phyloP scores from a whole-genome alignment of 164 flowering plant genomes.

The Aristolochia californica region DNA sequence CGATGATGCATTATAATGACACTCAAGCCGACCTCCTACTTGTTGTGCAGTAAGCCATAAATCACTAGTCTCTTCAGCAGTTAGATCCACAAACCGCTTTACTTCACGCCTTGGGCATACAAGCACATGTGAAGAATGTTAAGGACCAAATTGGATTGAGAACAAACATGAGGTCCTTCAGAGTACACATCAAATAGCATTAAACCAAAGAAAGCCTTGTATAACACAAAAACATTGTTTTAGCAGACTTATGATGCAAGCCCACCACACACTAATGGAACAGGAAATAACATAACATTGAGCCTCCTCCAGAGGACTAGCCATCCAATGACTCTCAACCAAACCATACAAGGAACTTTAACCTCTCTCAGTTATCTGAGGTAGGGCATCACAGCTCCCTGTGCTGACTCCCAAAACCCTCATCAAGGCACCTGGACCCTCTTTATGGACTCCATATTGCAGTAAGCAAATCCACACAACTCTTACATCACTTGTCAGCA shows the following conservation, averaged over 20 bases:
- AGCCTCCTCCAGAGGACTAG: not conserved
- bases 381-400: no score
- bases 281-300: not conserved
- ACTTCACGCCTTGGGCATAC: slow-evolving; percentile 84
- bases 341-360: no score
- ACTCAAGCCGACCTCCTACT: slow-evolving; percentile 57
- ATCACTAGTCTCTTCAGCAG: slow-evolving; percentile 64
- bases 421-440: no score
- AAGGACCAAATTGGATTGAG: slow-evolving; percentile 31
- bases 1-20: slow-evolving; percentile 67
- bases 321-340: not conserved
- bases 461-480: no score
- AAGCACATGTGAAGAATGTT: slow-evolving; percentile 71
- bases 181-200: not conserved
- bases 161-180: not conserved
- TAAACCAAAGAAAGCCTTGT: not conserved
- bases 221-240: not conserved
- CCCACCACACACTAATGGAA: not conserved
- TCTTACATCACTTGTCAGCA: no score
- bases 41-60: slow-evolving; percentile 75
- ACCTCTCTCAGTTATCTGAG: no score
- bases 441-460: no score
- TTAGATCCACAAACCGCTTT: slow-evolving; percentile 75
- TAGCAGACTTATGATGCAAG: not conserved
- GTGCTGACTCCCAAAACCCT: no score